Evolutionary conservation across 2,329 filamentous ascomycete genomes (phyloP), one percentile per base, ranked within the genome.

Genomic region (Teratosphaeria nubilosa): DNA sequence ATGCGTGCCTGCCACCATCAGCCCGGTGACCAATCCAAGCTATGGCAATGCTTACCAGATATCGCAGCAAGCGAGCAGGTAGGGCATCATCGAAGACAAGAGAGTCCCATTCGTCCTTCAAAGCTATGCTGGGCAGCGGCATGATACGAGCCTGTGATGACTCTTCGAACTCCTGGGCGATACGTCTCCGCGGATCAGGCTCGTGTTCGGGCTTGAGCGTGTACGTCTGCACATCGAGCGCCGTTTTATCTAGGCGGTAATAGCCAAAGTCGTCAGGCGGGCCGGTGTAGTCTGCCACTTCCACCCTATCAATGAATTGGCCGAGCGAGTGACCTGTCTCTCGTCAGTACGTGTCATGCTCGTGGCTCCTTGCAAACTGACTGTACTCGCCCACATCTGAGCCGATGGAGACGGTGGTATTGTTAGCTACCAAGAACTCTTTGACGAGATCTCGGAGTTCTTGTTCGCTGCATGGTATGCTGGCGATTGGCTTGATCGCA

Each of bases 71-170:
- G 30, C 66, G 69, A 25, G 74, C 68, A 4, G 74, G 73, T 14
- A 80, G 70, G 5, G 68, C 66, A 27, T 76, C 68, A 32, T 75
- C 73, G 63, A 76, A 80, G 3, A 77, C 64, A 2, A 80, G 69
- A 61, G 76, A 75, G 59, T 77, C 72, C 76, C 76, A 79, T 9
- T 75, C 64, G 13, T 74, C 73, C 55, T 74, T 70, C 16, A 78
- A 63, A 5, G 68, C 65, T n/a, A 66, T 66, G 59, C 67, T 74
- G 1, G 77, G 77, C 48, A 79, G 63, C 1, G 59, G 34, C 1
- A 73, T 56, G 9, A 74, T 60, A 7, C 68, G 72, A 7, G 73
- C 67, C 9, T 68, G 59, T 2, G 58, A n/a, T 2, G 67, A 64
- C 27, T 69, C 66, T 2, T 70, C 71, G 5, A 65, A 56, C 30